Conservation (phyloP, 2,329 filamentous ascomycete genomes). For the Verticillium isaacii region DNA sequence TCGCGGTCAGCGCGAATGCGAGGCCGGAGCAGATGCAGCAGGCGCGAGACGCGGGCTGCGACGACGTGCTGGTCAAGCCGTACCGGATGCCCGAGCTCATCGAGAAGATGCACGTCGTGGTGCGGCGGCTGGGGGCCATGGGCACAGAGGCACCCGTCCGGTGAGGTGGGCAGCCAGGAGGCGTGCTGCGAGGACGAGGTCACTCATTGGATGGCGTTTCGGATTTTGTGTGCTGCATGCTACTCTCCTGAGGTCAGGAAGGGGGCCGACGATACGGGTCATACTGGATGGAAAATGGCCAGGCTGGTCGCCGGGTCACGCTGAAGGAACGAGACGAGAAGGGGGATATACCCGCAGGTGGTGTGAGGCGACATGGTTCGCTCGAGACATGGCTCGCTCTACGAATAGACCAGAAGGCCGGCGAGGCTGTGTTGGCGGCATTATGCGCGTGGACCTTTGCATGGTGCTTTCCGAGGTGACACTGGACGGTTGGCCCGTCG, state of each 20-base stretch:
- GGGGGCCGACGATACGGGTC: not conserved
- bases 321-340: not conserved
- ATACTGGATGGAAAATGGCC: not conserved
- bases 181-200: not conserved
- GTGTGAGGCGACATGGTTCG: not conserved
- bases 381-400: not conserved
- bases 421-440: not conserved
- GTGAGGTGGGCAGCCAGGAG: not conserved
- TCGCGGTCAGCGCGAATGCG: constrained; percentile 65
- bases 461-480: not conserved
- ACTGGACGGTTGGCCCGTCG: not conserved
- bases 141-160: not conserved
- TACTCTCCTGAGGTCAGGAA: not conserved
- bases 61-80: constrained; percentile 69
- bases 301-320: not conserved
- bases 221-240: not conserved
- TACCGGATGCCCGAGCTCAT: constrained; percentile 60
- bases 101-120: constrained; percentile 52
- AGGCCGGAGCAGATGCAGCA: constrained; percentile 54
- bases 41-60: constrained; percentile 47
- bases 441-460: not conserved
- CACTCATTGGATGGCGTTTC: not conserved
- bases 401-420: not conserved
- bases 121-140: constrained; percentile 22
- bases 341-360: not conserved